These are phyloP conservation scores for Fusarium torreyae DNA, from an alignment of 2,329 filamentous ascomycete genomes.

Conservation along the genomic window DNA sequence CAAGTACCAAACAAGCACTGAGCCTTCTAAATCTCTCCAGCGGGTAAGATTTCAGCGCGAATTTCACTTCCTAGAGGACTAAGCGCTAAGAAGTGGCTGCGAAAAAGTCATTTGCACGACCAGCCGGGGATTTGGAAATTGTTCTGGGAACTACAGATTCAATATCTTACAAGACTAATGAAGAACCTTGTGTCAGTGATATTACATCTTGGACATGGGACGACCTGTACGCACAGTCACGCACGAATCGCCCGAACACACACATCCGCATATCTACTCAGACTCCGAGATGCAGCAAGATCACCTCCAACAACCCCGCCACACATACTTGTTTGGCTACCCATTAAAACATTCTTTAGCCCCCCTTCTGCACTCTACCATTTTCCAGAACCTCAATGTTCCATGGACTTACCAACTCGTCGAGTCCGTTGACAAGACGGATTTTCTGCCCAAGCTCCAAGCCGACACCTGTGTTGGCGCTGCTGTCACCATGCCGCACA, in stretches of 20 bases:
- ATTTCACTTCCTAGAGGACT: too few species aligned
- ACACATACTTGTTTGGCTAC: conserved; percentile 6
- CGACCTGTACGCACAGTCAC: too few species aligned
- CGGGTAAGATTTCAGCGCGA: too few species aligned
- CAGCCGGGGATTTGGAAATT: too few species aligned
- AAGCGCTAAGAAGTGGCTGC: background rate
- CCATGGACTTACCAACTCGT: conserved; percentile 8
- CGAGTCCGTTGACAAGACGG: conserved; percentile 2
- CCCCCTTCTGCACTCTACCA: conserved; percentile 6
- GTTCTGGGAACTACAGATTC: too few species aligned
- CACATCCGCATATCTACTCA: too few species aligned
- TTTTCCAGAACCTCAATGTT: background rate
- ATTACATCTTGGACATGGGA: too few species aligned
- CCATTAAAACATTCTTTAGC: conserved; percentile 8
- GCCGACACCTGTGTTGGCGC: conserved; percentile 1
- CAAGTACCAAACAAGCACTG: too few species aligned
- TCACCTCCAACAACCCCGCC: background rate
- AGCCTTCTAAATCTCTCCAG: too few species aligned
- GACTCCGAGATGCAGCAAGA: background rate
- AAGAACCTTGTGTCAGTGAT: too few species aligned
- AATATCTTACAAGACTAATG: too few species aligned
- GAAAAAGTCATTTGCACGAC: background rate
- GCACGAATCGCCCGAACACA: too few species aligned
- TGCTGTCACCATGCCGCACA: conserved; percentile 10
- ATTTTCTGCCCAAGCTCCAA: conserved; percentile 1